These are phyloP conservation scores for Crucibulum laeve DNA, from an alignment of 768 basidiomycete species.

Conservation along the genomic window DNA sequence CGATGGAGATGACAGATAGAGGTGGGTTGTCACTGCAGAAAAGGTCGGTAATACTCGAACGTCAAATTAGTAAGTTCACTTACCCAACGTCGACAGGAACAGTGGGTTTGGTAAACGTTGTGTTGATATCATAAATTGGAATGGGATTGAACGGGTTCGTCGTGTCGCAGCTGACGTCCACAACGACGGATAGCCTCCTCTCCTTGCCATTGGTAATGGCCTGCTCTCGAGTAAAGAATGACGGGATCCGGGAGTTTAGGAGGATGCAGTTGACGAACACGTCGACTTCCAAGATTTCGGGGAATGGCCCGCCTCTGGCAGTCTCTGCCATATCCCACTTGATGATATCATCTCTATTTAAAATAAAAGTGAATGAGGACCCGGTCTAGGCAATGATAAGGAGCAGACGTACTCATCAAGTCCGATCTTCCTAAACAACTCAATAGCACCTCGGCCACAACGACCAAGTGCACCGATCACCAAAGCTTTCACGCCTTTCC, in stretches of 20 bases:
- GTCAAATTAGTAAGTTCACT: slow-evolving; percentile 24
- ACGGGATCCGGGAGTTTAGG: slow-evolving; percentile 77
- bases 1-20: slow-evolving; percentile 89
- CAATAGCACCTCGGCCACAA: slow-evolving; percentile 92
- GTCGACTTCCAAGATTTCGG: slow-evolving; percentile 93
- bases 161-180: slow-evolving; percentile 98
- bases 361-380: slow-evolving; percentile 7
- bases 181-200: slow-evolving; percentile 75
- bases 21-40: slow-evolving; percentile 57
- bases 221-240: slow-evolving; percentile 70
- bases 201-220: slow-evolving; percentile 66
- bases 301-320: slow-evolving; percentile 93
- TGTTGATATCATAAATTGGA: slow-evolving; percentile 92
- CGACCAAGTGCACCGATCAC: slow-evolving; percentile 96
- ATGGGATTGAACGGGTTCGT: slow-evolving; percentile 98
- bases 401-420: slow-evolving; percentile 73
- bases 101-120: slow-evolving; percentile 89
- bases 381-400: slow-evolving; percentile 1
- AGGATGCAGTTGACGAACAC: slow-evolving; percentile 99
- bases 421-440: slow-evolving; percentile 90
- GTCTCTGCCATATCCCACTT: slow-evolving; percentile 99
- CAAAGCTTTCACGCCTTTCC: slow-evolving; percentile 75
- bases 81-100: slow-evolving; percentile 81
- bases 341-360: slow-evolving; percentile 79
- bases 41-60: slow-evolving; percentile 10